Percentiles rank a stretch among this genome's conserved stretches.
Conservation (phyloP, 1,139 yeast genomes). For the Saccharomycopsis crataegensis region DNA sequence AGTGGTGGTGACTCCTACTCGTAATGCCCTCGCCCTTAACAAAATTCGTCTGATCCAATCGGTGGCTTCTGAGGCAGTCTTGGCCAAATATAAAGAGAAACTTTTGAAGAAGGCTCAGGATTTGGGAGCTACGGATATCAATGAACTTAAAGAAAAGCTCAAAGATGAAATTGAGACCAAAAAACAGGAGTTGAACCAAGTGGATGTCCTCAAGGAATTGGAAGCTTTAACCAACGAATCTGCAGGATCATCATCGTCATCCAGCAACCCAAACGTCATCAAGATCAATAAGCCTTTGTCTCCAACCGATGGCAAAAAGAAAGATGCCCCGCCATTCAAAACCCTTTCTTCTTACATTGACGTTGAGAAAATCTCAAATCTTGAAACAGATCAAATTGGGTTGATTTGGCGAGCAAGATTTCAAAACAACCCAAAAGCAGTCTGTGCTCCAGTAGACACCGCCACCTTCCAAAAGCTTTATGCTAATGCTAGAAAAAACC, state of each 20-base stretch:
- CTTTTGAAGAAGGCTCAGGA: conserved; percentile 42
- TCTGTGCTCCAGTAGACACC: conserved; percentile 58
- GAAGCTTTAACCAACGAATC: conserved; percentile 38
- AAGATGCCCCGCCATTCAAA: conserved; percentile 47
- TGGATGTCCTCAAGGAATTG: conserved; percentile 66
- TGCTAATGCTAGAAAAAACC: conserved; percentile 63
- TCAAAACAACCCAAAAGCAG: conserved; percentile 46
- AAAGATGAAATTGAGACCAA: conserved; percentile 53
- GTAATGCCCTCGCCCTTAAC: background rate
- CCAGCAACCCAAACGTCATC: conserved; percentile 23
- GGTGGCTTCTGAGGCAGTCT: conserved; percentile 14
- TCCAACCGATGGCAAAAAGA: conserved; percentile 16
- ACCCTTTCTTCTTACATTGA: conserved; percentile 66
- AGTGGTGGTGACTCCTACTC: background rate
- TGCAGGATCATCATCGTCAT: conserved; percentile 32
- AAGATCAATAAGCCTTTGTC: conserved; percentile 25
- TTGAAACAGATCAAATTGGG: conserved; percentile 62
- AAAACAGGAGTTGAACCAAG: conserved; percentile 46
- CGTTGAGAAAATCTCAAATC: conserved; percentile 51
- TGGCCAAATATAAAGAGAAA: conserved; percentile 33
- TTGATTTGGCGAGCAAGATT: conserved; percentile 88
- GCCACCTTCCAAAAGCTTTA: conserved; percentile 54
- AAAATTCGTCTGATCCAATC: background rate
- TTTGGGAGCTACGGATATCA: conserved; percentile 42
- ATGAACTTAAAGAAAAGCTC: conserved; percentile 55